These are phyloP conservation scores for Coniochaeta hoffmannii DNA, from an alignment of 2,329 filamentous ascomycete species.

Conservation along the genomic window DNA sequence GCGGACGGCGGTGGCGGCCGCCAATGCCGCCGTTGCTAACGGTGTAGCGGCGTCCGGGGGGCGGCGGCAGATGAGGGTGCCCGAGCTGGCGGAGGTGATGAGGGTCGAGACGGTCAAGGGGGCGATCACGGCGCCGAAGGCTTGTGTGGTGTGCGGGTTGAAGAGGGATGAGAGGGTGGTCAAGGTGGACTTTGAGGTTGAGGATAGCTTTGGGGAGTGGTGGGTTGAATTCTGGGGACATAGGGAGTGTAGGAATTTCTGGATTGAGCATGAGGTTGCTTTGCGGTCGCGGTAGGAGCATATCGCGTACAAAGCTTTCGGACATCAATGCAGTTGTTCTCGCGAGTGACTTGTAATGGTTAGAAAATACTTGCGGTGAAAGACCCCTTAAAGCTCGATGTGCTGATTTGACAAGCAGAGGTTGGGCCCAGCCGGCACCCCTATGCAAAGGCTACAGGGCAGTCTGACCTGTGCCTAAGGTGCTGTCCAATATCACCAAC, in stretches of 20 bases:
- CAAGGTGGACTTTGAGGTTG: constrained; percentile 67
- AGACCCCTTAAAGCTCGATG: no score
- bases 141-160: constrained; percentile 80
- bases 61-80: constrained; percentile 42
- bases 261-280: constrained; percentile 66
- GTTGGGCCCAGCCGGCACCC: no score
- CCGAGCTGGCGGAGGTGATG: constrained; percentile 65
- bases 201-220: constrained; percentile 95
- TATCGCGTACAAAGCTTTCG: no score
- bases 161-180: constrained; percentile 77
- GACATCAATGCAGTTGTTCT: no score
- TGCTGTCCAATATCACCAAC: no score
- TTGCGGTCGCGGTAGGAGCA: constrained; percentile 61
- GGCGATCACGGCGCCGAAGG: constrained; percentile 65
- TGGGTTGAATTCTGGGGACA: constrained; percentile 90
- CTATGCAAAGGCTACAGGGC: no score
- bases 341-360: no score
- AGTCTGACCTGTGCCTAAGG: no score
- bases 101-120: constrained; percentile 61
- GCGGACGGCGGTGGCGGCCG: constrained; percentile 62
- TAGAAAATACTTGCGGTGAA: no score
- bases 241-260: constrained; percentile 73
- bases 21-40: constrained; percentile 37
- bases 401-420: no score
- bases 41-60: constrained; percentile 7